Percentiles rank a stretch among this genome's conserved stretches.
phyloP scores from a whole-genome alignment of 164 flowering plant genomes.

The Paratinospora sagittata region DNA sequence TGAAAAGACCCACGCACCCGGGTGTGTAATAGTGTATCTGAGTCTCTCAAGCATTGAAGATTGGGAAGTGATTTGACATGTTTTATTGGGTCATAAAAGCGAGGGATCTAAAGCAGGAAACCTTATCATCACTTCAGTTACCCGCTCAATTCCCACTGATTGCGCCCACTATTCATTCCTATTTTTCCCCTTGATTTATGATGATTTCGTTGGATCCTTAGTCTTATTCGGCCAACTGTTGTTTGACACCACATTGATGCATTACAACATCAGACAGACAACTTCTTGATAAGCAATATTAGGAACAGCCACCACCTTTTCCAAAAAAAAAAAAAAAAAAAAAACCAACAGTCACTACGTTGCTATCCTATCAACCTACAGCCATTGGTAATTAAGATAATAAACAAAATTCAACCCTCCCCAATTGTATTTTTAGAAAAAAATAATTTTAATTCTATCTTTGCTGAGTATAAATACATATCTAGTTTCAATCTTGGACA shows the following conservation, averaged over 20 bases:
- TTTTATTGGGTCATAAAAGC: background rate
- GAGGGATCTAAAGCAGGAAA: background rate
- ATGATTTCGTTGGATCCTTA: background rate
- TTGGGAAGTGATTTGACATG: background rate
- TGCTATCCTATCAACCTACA: no score
- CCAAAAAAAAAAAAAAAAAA: no score
- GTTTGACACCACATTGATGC: background rate
- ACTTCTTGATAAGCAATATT: background rate
- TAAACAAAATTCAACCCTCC: no score
- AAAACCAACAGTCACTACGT: no score
- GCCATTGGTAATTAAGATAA: no score
- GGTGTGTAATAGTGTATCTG: background rate
- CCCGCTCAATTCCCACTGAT: background rate
- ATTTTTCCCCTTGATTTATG: background rate
- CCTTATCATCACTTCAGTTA: background rate
- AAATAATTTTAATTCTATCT: no score
- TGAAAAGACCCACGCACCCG: background rate
- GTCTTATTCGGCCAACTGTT: conserved; percentile 1
- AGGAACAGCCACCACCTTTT: no score
- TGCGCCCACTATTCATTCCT: background rate
- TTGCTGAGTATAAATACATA: no score
- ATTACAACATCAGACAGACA: background rate
- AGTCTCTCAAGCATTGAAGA: background rate
- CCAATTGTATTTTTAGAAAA: no score
- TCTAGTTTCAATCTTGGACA: no score